Evolutionary conservation across 2,329 filamentous ascomycete genomes (phyloP).

Genomic region (Alternaria sp.): DNA sequence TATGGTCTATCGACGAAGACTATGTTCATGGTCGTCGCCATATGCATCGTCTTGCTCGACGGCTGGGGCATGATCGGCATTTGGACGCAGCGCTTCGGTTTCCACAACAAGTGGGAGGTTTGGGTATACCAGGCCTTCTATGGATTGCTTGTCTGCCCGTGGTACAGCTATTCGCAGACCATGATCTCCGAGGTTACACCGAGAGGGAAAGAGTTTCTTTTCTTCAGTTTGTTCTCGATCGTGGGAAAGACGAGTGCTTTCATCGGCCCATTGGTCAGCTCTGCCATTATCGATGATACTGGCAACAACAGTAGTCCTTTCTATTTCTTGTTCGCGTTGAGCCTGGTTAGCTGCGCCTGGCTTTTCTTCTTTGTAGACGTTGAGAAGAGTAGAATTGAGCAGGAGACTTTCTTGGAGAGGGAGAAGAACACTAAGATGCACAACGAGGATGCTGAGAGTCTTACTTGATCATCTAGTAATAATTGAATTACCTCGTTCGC

Average conservation of each 20-base stretch:
- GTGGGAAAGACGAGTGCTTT: conserved; percentile 72
- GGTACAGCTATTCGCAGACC: conserved; percentile 74
- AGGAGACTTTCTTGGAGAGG: conserved; percentile 30
- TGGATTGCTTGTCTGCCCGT: conserved; percentile 70
- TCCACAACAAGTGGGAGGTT: conserved; percentile 61
- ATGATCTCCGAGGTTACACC: conserved; percentile 75
- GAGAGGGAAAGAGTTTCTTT: conserved; percentile 71
- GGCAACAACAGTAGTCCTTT: conserved; percentile 67
- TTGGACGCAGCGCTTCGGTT: conserved; percentile 61
- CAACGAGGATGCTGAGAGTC: background rate
- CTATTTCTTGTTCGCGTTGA: conserved; percentile 62
- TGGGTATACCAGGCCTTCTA: conserved; percentile 63
- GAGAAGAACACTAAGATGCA: conserved; percentile 21
- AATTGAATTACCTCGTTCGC: background rate
- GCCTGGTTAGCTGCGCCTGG: conserved; percentile 27
- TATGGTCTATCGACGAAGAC: conserved; percentile 67
- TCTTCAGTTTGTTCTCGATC: conserved; percentile 73
- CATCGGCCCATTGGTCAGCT: conserved; percentile 72
- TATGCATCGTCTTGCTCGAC: conserved; percentile 66
- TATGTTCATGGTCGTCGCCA: conserved; percentile 71
- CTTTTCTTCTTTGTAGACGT: conserved; percentile 34
- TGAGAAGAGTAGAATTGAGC: conserved; percentile 31
- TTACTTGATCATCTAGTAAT: background rate
- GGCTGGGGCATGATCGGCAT: conserved; percentile 66
- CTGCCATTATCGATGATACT: conserved; percentile 70